Evolutionary conservation across 164 flowering plant species (phyloP).

Genomic region (Piper betle): DNA sequence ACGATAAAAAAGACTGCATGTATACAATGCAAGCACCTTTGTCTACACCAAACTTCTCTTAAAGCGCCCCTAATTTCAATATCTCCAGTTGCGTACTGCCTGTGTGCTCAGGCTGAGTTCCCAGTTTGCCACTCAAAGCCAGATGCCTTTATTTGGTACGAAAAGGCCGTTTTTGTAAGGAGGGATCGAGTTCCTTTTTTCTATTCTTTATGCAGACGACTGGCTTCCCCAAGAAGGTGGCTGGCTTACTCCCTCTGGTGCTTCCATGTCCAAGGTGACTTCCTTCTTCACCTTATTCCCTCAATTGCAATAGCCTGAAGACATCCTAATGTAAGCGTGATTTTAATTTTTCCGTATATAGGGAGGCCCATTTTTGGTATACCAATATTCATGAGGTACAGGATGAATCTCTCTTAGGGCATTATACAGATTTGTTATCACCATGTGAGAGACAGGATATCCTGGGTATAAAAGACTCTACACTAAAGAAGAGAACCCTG

Average conservation of each 20-base stretch:
- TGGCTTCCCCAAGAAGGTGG: not conserved
- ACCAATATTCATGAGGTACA: conserved; percentile 61
- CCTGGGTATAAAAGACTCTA: conserved; percentile 29
- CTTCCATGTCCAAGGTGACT: not conserved
- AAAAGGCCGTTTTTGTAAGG: too few species aligned
- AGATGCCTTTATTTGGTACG: too few species aligned
- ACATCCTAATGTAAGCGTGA: not conserved
- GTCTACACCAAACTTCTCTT: too few species aligned
- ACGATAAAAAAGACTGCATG: too few species aligned
- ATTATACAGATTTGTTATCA: conserved; percentile 50
- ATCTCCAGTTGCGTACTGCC: too few species aligned
- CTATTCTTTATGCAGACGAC: not conserved
- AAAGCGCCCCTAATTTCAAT: too few species aligned
- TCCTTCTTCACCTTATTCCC: not conserved
- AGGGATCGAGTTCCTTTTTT: too few species aligned
- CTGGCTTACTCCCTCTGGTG: not conserved
- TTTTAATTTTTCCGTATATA: conserved; percentile 8
- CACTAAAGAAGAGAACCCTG: conserved; percentile 51
- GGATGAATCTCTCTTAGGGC: conserved; percentile 32
- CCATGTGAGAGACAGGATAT: conserved; percentile 55
- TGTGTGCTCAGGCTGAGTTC: not conserved
- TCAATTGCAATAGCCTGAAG: not conserved
- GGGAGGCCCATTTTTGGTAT: conserved; percentile 93
- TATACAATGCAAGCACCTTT: too few species aligned
- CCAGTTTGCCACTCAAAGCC: not conserved